Percentiles rank a stretch among this genome's conserved stretches.
These are phyloP conservation scores for Dothistroma pini DNA, from an alignment of 2,329 filamentous ascomycete genomes.

Conservation along the genomic window DNA sequence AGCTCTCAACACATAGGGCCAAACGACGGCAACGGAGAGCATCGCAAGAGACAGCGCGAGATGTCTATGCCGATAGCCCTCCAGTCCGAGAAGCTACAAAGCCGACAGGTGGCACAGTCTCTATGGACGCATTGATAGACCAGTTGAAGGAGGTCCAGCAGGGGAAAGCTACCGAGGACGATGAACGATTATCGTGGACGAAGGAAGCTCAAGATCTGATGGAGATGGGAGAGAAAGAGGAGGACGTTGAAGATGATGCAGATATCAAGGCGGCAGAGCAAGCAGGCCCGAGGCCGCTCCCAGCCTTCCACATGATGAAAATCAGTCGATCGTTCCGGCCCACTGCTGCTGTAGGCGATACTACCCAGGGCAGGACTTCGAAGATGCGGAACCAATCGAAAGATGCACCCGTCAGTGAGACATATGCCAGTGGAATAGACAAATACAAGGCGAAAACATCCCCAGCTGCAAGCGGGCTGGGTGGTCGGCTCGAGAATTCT, in stretches of 20 bases:
- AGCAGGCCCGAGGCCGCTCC: constrained; percentile 8
- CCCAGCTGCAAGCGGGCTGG: constrained; percentile 11
- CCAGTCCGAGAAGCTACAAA: not conserved
- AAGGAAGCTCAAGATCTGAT: not conserved
- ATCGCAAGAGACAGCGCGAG: not conserved
- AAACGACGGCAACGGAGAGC: not conserved
- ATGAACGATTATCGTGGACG: constrained; percentile 1
- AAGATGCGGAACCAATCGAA: constrained; percentile 1
- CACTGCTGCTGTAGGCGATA: not conserved
- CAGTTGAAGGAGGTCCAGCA: not conserved
- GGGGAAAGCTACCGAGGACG: not conserved
- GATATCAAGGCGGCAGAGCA: not conserved
- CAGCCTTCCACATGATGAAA: constrained; percentile 6
- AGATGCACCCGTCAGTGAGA: not conserved
- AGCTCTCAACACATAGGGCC: not conserved
- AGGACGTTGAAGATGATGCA: not conserved
- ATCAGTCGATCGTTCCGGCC: not conserved
- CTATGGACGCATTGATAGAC: not conserved
- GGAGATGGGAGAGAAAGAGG: constrained; percentile 2
- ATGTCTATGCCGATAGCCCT: not conserved
- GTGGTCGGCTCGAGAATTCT: constrained; percentile 1
- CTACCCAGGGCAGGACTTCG: not conserved
- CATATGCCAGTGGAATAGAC: constrained; percentile 4
- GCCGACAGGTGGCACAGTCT: not conserved
- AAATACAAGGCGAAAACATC: constrained; percentile 15